These are phyloP conservation scores for Cordyceps javanica DNA, from an alignment of 2,329 filamentous ascomycete genomes.

Conservation along the genomic window DNA sequence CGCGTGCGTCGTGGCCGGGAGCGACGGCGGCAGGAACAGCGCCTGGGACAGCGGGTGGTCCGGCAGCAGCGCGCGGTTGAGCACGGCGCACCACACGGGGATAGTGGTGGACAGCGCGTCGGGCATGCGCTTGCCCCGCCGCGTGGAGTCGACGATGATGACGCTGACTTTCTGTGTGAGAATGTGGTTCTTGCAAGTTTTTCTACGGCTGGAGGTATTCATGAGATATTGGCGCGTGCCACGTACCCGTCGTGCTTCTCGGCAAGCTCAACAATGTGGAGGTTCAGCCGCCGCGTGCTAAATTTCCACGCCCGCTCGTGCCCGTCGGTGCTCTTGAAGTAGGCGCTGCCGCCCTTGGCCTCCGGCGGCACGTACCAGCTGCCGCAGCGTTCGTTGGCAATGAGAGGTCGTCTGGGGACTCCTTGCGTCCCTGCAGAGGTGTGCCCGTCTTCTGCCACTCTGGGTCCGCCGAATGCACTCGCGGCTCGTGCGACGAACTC, in stretches of 20 bases:
- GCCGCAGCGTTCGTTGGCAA: conserved; percentile 92
- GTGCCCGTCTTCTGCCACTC: background rate
- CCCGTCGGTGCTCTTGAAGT: conserved; percentile 98
- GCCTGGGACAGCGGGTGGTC: conserved; percentile 37
- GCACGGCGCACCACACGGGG: conserved; percentile 85
- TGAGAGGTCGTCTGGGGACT: conserved; percentile 51
- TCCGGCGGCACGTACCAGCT: conserved; percentile 81
- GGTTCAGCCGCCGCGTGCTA: conserved; percentile 74
- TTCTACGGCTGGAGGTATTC: background rate
- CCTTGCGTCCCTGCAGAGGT: background rate
- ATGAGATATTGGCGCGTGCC: too few species aligned
- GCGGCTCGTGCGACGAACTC: conserved; percentile 63
- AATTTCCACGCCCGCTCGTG: conserved; percentile 90
- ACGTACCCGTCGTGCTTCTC: conserved; percentile 59
- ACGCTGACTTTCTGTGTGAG: conserved; percentile 37
- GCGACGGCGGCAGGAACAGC: conserved; percentile 65
- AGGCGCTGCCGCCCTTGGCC: conserved; percentile 66
- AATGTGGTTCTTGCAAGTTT: background rate
- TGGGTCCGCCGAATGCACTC: conserved; percentile 31
- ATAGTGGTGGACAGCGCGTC: conserved; percentile 92
- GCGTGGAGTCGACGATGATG: conserved; percentile 88
- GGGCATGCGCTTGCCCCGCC: conserved; percentile 88
- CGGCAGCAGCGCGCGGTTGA: conserved; percentile 76
- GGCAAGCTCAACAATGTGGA: conserved; percentile 69
- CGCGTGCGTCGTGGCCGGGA: conserved; percentile 64